Evolutionary conservation across 176 grass and related monocot species (phyloP).

Genomic region (Oryza rufipogon): DNA sequence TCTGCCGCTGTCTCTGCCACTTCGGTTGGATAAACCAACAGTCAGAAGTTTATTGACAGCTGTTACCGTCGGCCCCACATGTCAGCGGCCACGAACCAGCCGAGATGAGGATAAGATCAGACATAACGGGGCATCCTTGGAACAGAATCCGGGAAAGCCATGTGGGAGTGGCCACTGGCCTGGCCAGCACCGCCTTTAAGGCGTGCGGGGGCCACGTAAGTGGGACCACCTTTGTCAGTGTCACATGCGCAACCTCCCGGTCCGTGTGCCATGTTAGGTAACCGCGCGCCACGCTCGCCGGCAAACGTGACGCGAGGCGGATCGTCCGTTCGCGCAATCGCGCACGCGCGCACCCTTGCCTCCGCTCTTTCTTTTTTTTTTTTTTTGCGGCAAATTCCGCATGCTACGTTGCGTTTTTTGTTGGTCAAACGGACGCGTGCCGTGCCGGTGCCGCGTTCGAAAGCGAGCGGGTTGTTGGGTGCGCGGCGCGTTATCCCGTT

Average conservation of each 20-base stretch:
- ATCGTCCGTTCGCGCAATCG: neutral
- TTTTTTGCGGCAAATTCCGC: conserved; percentile 9
- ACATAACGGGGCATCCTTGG: neutral
- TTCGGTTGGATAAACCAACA: neutral
- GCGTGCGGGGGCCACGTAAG: neutral
- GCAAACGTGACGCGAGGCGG: neutral
- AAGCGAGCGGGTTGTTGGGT: neutral
- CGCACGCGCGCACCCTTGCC: neutral
- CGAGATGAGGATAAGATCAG: conserved; percentile 46
- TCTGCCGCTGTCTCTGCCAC: neutral
- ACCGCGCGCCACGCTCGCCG: neutral
- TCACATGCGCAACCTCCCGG: neutral
- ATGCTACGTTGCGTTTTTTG: neutral
- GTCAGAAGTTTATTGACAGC: neutral
- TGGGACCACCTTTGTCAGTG: conserved; percentile 4
- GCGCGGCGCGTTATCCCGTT: conserved; percentile 10
- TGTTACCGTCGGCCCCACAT: neutral
- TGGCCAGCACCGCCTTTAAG: neutral
- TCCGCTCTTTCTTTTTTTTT: too few species aligned
- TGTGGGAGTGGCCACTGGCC: neutral
- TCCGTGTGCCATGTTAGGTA: neutral
- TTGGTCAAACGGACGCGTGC: conserved; percentile 20
- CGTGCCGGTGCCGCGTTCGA: conserved; percentile 22
- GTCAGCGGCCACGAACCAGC: neutral
- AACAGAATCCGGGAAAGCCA: conserved; percentile 28